phyloP scores from a whole-genome alignment of 768 basidiomycete genomes.

The Mycena alexandri region DNA sequence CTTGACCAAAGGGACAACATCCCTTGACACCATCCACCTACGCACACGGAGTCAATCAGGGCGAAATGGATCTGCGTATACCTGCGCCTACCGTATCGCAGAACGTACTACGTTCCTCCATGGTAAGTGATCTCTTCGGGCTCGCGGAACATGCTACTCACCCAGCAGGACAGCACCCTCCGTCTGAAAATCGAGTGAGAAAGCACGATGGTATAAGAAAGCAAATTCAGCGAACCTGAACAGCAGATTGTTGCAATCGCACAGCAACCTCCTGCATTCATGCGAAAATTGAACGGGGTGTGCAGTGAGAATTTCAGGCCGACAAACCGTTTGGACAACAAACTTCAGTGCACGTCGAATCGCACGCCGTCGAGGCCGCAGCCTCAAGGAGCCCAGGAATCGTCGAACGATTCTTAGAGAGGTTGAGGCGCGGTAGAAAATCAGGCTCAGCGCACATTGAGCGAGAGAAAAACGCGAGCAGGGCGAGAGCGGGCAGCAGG shows the following conservation, averaged over 20 bases:
- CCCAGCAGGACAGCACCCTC: not conserved
- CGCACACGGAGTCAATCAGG: too few species aligned
- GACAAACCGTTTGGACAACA: not conserved
- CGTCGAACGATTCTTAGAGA: not conserved
- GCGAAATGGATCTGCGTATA: not conserved
- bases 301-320: too few species aligned
- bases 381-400: not conserved
- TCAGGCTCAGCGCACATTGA: not conserved
- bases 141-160: not conserved
- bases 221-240: not conserved
- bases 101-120: not conserved
- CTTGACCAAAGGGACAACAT: slow-evolving; percentile 28
- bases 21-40: slow-evolving; percentile 17
- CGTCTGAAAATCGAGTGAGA: not conserved
- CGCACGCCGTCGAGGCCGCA: not conserved
- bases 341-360: not conserved
- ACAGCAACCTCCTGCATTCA: not conserved
- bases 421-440: slow-evolving; percentile 1
- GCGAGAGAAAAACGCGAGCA: slow-evolving; percentile 1
- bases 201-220: not conserved
- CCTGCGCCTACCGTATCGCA: not conserved
- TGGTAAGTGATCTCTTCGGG: not conserved
- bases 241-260: not conserved
- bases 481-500: not conserved
- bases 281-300: not conserved